Evolutionary conservation across 1,284 basidiomycete genomes (phyloP).

Genomic region (Ustilago shanxiensis): DNA sequence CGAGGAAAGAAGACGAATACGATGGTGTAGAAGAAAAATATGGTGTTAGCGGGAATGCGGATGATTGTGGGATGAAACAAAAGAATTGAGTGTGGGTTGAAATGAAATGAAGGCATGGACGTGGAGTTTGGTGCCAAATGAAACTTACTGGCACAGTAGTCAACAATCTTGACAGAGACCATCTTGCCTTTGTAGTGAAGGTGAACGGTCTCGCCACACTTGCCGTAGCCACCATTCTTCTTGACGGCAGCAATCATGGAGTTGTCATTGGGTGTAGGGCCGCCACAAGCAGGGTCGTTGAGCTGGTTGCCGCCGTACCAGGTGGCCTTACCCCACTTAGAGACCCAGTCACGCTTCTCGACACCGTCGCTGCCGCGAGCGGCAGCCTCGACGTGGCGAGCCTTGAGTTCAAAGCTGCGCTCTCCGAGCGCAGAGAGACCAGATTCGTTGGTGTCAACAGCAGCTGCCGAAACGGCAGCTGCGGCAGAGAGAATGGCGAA

Average conservation of each 20-base stretch:
- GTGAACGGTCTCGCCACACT: conserved; percentile 63
- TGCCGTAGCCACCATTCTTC: conserved; percentile 54
- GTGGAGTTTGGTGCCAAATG: too few species aligned
- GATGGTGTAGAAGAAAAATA: too few species aligned
- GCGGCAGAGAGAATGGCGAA: conserved; percentile 37
- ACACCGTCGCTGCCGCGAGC: conserved; percentile 14
- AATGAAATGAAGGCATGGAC: too few species aligned
- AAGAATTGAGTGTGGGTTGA: too few species aligned
- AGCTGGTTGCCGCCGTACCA: conserved; percentile 65
- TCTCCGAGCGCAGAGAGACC: conserved; percentile 44
- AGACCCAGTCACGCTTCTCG: conserved; percentile 52
- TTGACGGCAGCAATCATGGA: conserved; percentile 62
- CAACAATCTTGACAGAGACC: conserved; percentile 55
- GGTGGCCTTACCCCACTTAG: conserved; percentile 56
- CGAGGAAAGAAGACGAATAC: too few species aligned
- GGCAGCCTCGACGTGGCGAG: conserved; percentile 44
- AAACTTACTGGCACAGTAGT: conserved; percentile 62
- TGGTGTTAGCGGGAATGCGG: too few species aligned
- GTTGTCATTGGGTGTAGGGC: conserved; percentile 54
- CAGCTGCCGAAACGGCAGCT: conserved; percentile 34
- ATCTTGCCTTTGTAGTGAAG: conserved; percentile 62
- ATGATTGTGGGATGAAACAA: too few species aligned
- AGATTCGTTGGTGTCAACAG: conserved; percentile 50
- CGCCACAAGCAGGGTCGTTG: conserved; percentile 63
- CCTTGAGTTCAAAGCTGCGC: conserved; percentile 59